Evolutionary conservation across 2,329 filamentous ascomycete genomes (phyloP), one percentile per base, ranked within the genome.

Genomic region (Aspergillus aculeatus): DNA sequence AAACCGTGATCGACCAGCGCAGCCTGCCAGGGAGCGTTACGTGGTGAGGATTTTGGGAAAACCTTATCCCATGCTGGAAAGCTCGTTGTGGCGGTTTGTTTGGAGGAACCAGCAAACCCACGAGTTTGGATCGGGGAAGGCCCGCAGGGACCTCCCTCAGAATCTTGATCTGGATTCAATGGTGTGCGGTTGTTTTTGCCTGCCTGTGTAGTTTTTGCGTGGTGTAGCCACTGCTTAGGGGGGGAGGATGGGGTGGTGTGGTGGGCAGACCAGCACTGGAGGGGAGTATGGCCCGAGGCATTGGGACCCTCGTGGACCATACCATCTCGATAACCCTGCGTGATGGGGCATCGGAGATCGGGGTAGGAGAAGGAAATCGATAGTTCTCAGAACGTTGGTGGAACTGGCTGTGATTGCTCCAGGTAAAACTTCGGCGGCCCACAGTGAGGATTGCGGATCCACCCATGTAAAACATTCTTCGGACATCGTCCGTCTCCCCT

Each of bases 401-500:
- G n/a, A 21, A n/a, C 4, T 11, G 26, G 21, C 44, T n/a, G 38
- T 55, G 26, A 55, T 55, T 55, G 44, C 44, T 19, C n/a, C 5
- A 35, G 41, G 53, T n/a, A 31, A 14, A 47, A 31, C 26, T 29
- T 55, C 41, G 53, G 53, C 53, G 53, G 16, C 26, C 41, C 38
- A 21, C 53, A 44, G 24, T 55, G 35, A 55, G 44, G 53, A 29
- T 23, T 48, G 26, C 2, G 14, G 23, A 14, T 50, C 48, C 48
- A 50, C 48, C 48, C 7, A n/a, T 1, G 23, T 50, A 12, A 50
- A n/a, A 50, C 48, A 29, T n/a, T 26, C 26, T 19, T 55, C 53
- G 53, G 53, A n/a, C 53, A 48, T 55, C 26, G 41, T 55, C 53
- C 53, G 53, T 23, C 48, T 5, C 14, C 26, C 14, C 48, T 50